These are phyloP conservation scores for Prunus padus DNA, from an alignment of 306 rosid genomes.

Conservation along the genomic window DNA sequence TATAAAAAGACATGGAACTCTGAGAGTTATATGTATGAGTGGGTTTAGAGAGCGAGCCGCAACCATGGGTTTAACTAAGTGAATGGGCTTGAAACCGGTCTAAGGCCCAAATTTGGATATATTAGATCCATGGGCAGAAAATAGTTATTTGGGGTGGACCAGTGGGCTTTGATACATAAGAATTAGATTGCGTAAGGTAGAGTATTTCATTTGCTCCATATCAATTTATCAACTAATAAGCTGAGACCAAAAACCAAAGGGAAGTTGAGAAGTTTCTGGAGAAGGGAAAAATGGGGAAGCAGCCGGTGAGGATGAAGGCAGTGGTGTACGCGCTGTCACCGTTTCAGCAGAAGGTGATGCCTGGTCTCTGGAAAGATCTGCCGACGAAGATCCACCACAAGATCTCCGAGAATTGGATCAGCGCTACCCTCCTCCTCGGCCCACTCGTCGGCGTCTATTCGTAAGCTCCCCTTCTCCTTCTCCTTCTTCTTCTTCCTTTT, in stretches of 20 bases:
- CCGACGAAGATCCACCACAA: constrained; percentile 73
- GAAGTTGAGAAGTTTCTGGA: constrained; percentile 3
- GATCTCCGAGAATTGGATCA: constrained; percentile 73
- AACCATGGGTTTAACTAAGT: neutral
- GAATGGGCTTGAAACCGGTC: neutral
- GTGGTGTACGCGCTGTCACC: constrained; percentile 72
- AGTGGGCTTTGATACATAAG: neutral
- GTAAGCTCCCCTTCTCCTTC: constrained; percentile 20
- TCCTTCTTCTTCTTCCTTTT: neutral
- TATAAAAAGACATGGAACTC: too few relatives aligned
- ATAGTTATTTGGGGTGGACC: neutral
- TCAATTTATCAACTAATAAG: too few relatives aligned
- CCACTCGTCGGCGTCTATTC: constrained; percentile 60
- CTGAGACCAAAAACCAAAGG: neutral
- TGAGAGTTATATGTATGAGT: neutral
- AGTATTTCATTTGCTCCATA: neutral
- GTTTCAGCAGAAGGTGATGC: constrained; percentile 73
- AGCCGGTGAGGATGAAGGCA: constrained; percentile 56
- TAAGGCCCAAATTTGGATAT: too few relatives aligned
- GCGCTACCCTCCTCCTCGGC: constrained; percentile 50
- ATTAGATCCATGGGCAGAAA: neutral
- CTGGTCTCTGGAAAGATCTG: constrained; percentile 73
- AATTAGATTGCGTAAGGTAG: neutral
- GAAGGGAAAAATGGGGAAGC: constrained; percentile 54
- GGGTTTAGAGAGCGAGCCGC: neutral